Evolutionary conservation across 2,329 filamentous ascomycete species (phyloP).

Genomic region (Fusarium redolens): DNA sequence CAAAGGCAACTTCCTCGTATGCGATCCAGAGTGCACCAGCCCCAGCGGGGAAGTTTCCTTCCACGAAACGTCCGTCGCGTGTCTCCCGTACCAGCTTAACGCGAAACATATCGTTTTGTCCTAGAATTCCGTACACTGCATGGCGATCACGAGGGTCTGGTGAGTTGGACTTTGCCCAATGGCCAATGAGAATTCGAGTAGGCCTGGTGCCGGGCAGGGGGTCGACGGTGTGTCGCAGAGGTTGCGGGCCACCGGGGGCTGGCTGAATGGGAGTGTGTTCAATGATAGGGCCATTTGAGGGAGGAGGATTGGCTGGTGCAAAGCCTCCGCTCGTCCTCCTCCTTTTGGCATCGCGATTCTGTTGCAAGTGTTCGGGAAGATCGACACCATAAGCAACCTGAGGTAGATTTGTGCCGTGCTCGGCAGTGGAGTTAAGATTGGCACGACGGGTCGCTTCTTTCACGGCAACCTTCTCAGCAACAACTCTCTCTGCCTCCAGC

Average conservation of each 20-base stretch:
- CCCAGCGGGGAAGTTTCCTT: conserved; percentile 70
- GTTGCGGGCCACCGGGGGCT: conserved; percentile 32
- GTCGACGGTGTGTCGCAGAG: conserved; percentile 46
- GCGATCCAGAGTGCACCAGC: conserved; percentile 72
- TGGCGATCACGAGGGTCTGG: conserved; percentile 63
- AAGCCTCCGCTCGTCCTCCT: conserved; percentile 57
- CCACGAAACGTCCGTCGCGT: conserved; percentile 66
- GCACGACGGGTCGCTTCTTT: conserved; percentile 60
- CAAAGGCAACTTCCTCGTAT: conserved; percentile 70
- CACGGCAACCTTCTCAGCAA: conserved; percentile 57
- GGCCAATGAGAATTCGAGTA: conserved; percentile 68
- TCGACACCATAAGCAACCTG: conserved; percentile 64
- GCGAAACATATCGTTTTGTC: conserved; percentile 72
- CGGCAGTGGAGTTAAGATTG: conserved; percentile 55
- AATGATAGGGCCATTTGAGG: conserved; percentile 35
- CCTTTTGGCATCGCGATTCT: conserved; percentile 58
- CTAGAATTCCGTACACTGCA: conserved; percentile 71
- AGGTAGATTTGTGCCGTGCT: conserved; percentile 55
- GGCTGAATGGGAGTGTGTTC: conserved; percentile 41
- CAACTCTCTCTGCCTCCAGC: conserved; percentile 52
- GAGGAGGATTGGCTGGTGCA: conserved; percentile 49
- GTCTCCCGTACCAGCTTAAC: conserved; percentile 71
- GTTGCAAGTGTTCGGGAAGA: conserved; percentile 57
- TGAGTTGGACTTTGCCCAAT: conserved; percentile 68
- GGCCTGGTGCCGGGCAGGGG: conserved; percentile 64